phyloP scores from a whole-genome alignment of 352 stramenopile genomes.

The Phytophthora pini region DNA sequence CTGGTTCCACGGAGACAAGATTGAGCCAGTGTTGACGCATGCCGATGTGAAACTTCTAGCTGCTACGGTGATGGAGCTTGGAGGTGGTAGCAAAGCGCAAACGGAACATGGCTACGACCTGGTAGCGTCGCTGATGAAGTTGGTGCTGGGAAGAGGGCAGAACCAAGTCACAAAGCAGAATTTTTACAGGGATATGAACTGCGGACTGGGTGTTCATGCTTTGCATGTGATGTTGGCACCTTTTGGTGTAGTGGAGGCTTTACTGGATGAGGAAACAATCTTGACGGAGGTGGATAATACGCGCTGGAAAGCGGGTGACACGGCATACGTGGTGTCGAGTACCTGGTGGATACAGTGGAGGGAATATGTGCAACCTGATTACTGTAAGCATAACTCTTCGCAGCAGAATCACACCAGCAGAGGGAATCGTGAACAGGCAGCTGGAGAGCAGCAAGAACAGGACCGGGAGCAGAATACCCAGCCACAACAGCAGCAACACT shows the following conservation, averaged over 20 bases:
- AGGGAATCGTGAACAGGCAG: conserved; percentile 15
- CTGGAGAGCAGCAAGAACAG: conserved; percentile 32
- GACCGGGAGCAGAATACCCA: conserved; percentile 7
- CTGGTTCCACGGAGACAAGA: conserved; percentile 58
- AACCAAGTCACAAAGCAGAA: conserved; percentile 24
- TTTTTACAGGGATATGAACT: conserved; percentile 34
- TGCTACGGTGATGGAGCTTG: conserved; percentile 33
- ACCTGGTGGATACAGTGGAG: conserved; percentile 70
- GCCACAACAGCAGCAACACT: conserved; percentile 7
- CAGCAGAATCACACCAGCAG: not conserved
- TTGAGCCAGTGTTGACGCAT: conserved; percentile 32
- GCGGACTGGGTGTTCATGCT: conserved; percentile 35
- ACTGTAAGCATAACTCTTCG: not conserved
- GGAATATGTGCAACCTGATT: conserved; percentile 36
- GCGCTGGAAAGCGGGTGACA: conserved; percentile 54
- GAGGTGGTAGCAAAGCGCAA: conserved; percentile 21
- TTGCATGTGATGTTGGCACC: conserved; percentile 57
- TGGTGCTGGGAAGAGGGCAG: conserved; percentile 27
- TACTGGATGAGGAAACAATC: conserved; percentile 54
- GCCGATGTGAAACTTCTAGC: conserved; percentile 49
- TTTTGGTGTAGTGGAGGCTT: conserved; percentile 58
- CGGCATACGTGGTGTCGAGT: conserved; percentile 55
- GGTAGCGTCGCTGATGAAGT: conserved; percentile 31
- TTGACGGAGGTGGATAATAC: conserved; percentile 41
- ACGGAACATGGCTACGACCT: conserved; percentile 31